Percentiles rank a stretch among this genome's conserved stretches.
These are phyloP conservation scores for Pseudozyma tsukubaensis DNA, from an alignment of 1,284 basidiomycete species.

Conservation along the genomic window DNA sequence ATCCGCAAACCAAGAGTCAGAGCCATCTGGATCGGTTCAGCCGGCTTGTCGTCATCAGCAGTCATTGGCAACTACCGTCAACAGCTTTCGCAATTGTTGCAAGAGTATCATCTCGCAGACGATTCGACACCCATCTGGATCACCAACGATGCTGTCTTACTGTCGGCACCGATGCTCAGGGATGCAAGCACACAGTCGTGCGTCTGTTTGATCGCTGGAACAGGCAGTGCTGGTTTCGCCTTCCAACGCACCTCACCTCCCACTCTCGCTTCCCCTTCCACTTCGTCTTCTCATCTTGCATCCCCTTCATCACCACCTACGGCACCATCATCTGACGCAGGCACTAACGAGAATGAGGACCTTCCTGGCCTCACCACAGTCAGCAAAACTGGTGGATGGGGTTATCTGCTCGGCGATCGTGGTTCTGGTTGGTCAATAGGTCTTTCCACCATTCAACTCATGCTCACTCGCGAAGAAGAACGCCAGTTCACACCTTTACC, in stretches of 20 bases:
- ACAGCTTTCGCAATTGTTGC: constrained; percentile 32
- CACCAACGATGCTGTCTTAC: constrained; percentile 48
- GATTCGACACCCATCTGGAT: constrained; percentile 45
- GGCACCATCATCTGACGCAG: not conserved
- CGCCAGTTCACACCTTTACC: constrained; percentile 28
- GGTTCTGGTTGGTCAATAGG: constrained; percentile 50
- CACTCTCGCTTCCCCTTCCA: too few species aligned
- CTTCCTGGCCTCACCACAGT: constrained; percentile 41
- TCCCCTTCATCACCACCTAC: not conserved
- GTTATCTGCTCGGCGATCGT: constrained; percentile 43
- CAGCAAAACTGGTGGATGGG: constrained; percentile 47
- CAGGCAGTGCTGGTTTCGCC: constrained; percentile 47
- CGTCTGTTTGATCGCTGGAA: constrained; percentile 50
- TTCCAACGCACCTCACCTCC: constrained; percentile 36
- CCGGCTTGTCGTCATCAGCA: constrained; percentile 30
- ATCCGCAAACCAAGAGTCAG: constrained; percentile 20
- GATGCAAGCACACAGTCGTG: constrained; percentile 31
- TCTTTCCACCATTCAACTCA: constrained; percentile 40
- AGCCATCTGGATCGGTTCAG: constrained; percentile 50
- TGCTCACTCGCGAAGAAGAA: constrained; percentile 38
- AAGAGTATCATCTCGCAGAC: constrained; percentile 32
- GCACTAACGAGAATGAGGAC: constrained; percentile 36
- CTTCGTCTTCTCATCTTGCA: too few species aligned
- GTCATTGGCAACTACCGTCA: constrained; percentile 33
- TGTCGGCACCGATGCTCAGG: constrained; percentile 44